Conservation (phyloP, 257 asterid genomes). For the Primulina tabacum region DNA sequence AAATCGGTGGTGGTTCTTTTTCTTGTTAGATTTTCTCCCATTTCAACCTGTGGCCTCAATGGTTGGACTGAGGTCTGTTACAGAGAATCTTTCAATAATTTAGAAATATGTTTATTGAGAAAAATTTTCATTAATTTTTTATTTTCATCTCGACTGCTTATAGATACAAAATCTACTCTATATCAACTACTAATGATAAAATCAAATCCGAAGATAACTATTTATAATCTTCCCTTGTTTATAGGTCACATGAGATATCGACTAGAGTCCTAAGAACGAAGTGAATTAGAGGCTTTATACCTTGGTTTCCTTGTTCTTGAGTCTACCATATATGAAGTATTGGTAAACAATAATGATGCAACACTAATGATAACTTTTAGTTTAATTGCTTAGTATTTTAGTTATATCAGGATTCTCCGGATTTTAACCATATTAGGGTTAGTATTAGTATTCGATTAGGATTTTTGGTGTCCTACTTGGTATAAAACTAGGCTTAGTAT, state of each 20-base stretch:
- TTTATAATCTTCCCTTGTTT: not conserved
- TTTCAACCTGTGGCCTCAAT: not conserved
- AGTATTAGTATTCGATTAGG: too few relatives aligned
- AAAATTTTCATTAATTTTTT: too few relatives aligned
- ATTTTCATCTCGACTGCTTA: not conserved
- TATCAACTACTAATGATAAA: not conserved
- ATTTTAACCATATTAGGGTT: too few relatives aligned
- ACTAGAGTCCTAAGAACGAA: not conserved
- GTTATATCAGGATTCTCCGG: too few relatives aligned
- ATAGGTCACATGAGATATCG: not conserved
- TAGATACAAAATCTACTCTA: not conserved
- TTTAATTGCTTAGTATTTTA: too few relatives aligned
- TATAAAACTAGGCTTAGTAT: too few relatives aligned
- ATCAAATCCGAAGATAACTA: not conserved
- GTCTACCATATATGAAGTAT: not conserved
- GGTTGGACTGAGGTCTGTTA: not conserved
- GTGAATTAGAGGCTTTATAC: not conserved
- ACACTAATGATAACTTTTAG: too few relatives aligned
- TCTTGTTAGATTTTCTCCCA: not conserved
- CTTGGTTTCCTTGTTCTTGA: not conserved
- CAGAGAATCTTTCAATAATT: not conserved
- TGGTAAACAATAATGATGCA: too few relatives aligned
- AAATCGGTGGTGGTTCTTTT: not conserved
- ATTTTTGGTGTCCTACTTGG: too few relatives aligned
- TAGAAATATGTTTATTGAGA: not conserved